Conservation (phyloP, 768 basidiomycete species). For the Boletus edulis region DNA sequence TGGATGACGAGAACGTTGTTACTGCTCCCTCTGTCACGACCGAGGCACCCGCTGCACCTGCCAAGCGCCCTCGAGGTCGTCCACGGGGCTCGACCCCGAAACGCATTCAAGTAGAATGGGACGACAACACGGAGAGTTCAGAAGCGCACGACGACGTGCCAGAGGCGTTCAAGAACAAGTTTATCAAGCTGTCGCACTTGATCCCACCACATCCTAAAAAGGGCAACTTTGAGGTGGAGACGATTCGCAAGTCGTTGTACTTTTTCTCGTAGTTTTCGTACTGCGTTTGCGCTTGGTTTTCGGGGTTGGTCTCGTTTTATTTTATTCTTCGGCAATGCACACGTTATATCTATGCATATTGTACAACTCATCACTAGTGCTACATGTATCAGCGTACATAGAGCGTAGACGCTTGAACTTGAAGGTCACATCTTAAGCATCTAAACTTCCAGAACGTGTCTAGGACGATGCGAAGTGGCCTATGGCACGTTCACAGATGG, state of each 20-base stretch:
- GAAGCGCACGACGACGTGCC: constrained; percentile 17
- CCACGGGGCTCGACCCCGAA: constrained; percentile 21
- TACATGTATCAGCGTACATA: constrained; percentile 13
- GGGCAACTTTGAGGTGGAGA: constrained; percentile 81
- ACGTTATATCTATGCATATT: constrained; percentile 16
- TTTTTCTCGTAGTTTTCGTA: constrained; percentile 77
- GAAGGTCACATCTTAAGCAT: not conserved
- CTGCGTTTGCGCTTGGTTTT: too few species aligned
- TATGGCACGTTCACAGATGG: constrained; percentile 27
- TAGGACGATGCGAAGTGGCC: constrained; percentile 5
- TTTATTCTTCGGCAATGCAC: not conserved
- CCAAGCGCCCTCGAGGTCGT: constrained; percentile 18
- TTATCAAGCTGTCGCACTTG: constrained; percentile 70
- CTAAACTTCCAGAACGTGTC: not conserved
- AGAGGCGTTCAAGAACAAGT: constrained; percentile 46
- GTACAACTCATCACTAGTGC: constrained; percentile 8
- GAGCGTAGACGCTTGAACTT: not conserved
- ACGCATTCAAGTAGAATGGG: constrained; percentile 5
- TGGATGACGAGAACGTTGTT: not conserved
- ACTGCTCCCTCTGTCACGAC: not conserved
- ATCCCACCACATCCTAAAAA: constrained; percentile 81
- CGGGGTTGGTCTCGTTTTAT: too few species aligned
- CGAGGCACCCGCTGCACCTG: not conserved
- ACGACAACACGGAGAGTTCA: not conserved
- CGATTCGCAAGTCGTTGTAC: constrained; percentile 79